Evolutionary conservation across 257 asterid species (phyloP).

Genomic region (Pogostemon cablin): DNA sequence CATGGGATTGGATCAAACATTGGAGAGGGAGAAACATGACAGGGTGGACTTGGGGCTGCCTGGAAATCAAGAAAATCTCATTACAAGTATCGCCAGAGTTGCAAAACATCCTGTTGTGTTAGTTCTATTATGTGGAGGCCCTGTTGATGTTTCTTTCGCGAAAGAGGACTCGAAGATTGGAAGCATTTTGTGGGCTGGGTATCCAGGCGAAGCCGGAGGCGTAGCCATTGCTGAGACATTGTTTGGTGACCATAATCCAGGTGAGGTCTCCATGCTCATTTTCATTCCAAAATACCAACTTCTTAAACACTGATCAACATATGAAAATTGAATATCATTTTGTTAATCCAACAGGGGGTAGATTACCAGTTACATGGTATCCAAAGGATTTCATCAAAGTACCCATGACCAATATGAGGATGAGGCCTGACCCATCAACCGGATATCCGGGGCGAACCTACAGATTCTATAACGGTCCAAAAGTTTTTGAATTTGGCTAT

Average conservation of each 20-base stretch:
- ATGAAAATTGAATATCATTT: neutral
- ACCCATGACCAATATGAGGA: constrained; percentile 77
- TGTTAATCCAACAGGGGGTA: constrained; percentile 54
- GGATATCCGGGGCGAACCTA: constrained; percentile 80
- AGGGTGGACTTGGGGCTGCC: constrained; percentile 55
- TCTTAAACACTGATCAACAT: neutral
- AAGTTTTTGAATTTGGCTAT: constrained; percentile 61
- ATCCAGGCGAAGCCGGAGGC: constrained; percentile 81
- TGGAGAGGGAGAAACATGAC: constrained; percentile 58
- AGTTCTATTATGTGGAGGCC: constrained; percentile 65
- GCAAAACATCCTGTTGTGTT: constrained; percentile 53
- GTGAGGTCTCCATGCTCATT: constrained; percentile 29
- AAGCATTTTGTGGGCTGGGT: constrained; percentile 76
- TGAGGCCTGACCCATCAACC: constrained; percentile 60
- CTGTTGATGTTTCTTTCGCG: constrained; percentile 70
- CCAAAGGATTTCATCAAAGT: constrained; percentile 55
- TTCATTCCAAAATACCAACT: neutral
- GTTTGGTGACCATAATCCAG: constrained; percentile 69
- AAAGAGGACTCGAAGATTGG: constrained; percentile 52
- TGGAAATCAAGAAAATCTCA: constrained; percentile 52
- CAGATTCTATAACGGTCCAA: constrained; percentile 66
- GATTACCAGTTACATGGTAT: constrained; percentile 74
- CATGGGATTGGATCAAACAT: constrained; percentile 68
- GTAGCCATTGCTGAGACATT: constrained; percentile 56
- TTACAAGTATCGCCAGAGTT: constrained; percentile 46